Evolutionary conservation across 1,284 basidiomycete genomes (phyloP).

Genomic region (Papiliotrema laurentii): DNA sequence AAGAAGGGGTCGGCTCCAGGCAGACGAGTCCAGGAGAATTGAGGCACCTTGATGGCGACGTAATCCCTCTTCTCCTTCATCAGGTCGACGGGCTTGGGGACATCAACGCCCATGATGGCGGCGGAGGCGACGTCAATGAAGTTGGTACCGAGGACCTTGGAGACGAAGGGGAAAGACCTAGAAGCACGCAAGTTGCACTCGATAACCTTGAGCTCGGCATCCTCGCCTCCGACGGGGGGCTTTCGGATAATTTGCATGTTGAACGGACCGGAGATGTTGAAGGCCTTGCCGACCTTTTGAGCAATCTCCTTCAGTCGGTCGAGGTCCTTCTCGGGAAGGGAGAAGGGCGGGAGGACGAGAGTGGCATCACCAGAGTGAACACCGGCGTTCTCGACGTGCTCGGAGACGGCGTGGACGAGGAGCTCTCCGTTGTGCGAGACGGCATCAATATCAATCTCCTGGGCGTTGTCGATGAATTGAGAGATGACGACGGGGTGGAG

Average conservation of each 20-base stretch:
- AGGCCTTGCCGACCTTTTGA: slow-evolving; percentile 88
- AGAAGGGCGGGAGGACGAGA: slow-evolving; percentile 93
- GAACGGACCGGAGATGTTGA: slow-evolving; percentile 95
- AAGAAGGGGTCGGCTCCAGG: slow-evolving; percentile 87
- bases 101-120: slow-evolving; percentile 80
- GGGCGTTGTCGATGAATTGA: slow-evolving; percentile 96
- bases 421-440: slow-evolving; percentile 92
- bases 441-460: slow-evolving; percentile 98
- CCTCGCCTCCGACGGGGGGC: slow-evolving; percentile 56
- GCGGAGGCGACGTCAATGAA: slow-evolving; percentile 93
- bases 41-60: slow-evolving; percentile 94
- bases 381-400: slow-evolving; percentile 98
- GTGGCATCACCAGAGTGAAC: slow-evolving; percentile 99
- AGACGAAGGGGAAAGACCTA: slow-evolving; percentile 98
- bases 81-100: slow-evolving; percentile 88
- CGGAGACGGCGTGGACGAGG: slow-evolving; percentile 93
- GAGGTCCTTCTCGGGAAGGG: slow-evolving; percentile 71
- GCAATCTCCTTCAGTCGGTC: slow-evolving; percentile 83
- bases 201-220: slow-evolving; percentile 83
- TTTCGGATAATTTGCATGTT: slow-evolving; percentile 99
- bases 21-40: slow-evolving; percentile 97
- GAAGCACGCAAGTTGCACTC: slow-evolving; percentile 98
- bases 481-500: slow-evolving; percentile 97
- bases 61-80: slow-evolving; percentile 91
- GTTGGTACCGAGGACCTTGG: slow-evolving; percentile 94